Percentiles rank a stretch among this genome's conserved stretches.
Evolutionary conservation across 1,284 basidiomycete species (phyloP).

Genomic region (Bondarzewia mesenterica): DNA sequence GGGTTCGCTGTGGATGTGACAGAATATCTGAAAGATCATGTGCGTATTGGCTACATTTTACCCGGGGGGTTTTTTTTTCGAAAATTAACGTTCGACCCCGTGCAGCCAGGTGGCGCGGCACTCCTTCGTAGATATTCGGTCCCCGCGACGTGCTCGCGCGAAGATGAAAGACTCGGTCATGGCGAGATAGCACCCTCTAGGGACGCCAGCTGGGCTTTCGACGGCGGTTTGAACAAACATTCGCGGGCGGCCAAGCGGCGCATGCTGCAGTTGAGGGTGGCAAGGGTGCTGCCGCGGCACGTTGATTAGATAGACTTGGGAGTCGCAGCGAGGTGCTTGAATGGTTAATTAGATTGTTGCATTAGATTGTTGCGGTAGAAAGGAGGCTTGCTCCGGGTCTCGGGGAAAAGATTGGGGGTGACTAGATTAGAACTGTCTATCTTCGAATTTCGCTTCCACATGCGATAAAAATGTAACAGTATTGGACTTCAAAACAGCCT

Average conservation of each 20-base stretch:
- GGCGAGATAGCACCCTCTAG: constrained; percentile 17
- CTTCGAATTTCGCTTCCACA: too few species aligned
- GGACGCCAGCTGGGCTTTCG: constrained; percentile 59
- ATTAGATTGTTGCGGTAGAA: too few species aligned
- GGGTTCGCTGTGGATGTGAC: constrained; percentile 61
- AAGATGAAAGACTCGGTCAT: too few species aligned
- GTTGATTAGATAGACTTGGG: not conserved
- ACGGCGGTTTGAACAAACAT: constrained; percentile 68
- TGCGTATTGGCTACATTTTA: constrained; percentile 26
- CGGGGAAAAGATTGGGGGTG: too few species aligned
- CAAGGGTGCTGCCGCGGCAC: constrained; percentile 21
- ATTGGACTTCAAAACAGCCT: too few species aligned
- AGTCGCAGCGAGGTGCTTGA: too few species aligned
- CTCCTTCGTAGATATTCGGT: constrained; percentile 41
- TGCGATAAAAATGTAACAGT: too few species aligned
- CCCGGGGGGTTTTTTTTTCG: not conserved
- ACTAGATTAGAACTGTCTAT: too few species aligned
- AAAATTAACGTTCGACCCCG: constrained; percentile 2
- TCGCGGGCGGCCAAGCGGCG: constrained; percentile 50
- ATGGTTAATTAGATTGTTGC: too few species aligned
- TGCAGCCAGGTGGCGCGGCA: constrained; percentile 45
- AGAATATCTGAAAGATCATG: constrained; percentile 59
- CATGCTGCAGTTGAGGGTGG: constrained; percentile 44
- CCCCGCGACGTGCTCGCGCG: constrained; percentile 12
- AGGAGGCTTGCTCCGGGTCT: too few species aligned